phyloP scores from a whole-genome alignment of 192 early-diverging fungal species.

The Rhizoclosmatium globosum region DNA sequence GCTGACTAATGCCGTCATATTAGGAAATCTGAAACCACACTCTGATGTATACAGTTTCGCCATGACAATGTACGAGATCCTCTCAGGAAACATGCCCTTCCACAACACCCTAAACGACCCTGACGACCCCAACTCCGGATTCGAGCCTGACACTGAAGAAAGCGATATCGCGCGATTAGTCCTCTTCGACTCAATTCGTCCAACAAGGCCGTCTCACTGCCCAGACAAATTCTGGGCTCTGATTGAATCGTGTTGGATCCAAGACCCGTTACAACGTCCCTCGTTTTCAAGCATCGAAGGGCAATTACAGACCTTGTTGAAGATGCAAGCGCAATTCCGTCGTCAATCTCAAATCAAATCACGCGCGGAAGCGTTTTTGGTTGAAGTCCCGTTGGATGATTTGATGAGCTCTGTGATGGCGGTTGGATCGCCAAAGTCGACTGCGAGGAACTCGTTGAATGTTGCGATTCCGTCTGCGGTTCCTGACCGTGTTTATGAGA shows the following conservation, averaged over 20 bases:
- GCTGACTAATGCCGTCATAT: neutral
- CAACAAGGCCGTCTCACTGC: constrained; percentile 28
- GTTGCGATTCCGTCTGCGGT: neutral
- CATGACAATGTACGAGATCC: constrained; percentile 44
- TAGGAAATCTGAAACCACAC: constrained; percentile 22
- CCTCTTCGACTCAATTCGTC: constrained; percentile 30
- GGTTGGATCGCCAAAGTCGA: neutral
- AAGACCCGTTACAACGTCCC: constrained; percentile 32
- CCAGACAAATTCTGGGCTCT: constrained; percentile 40
- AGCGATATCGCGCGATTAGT: constrained; percentile 33
- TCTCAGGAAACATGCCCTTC: constrained; percentile 38
- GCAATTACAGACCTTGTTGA: constrained; percentile 28
- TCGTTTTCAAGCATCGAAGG: constrained; percentile 30
- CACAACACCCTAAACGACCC: constrained; percentile 29
- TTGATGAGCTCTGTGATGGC: constrained; percentile 25
- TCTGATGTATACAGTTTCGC: constrained; percentile 43
- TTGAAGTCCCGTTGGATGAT: constrained; percentile 42
- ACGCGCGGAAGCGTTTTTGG: constrained; percentile 38
- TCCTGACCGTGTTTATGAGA: neutral
- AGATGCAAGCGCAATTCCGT: constrained; percentile 32
- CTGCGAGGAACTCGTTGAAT: neutral
- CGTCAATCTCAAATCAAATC: constrained; percentile 38
- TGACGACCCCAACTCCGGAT: constrained; percentile 33
- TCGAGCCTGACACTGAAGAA: constrained; percentile 37
- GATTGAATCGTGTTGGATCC: constrained; percentile 34